phyloP scores from a whole-genome alignment of 441 rosid genomes.

The Adansonia gregorii region DNA sequence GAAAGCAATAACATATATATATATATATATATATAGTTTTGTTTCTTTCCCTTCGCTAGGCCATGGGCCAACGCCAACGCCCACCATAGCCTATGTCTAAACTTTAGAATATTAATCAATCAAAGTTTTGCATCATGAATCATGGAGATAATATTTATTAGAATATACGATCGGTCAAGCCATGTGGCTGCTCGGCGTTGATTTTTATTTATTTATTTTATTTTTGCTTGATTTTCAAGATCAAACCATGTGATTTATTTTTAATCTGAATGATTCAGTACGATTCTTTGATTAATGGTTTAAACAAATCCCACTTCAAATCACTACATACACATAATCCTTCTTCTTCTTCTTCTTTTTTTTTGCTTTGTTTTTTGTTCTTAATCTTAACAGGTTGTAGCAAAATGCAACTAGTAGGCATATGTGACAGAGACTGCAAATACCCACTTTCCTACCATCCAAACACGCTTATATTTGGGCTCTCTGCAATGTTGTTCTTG shows the following conservation, averaged over 20 bases:
- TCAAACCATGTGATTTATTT: not conserved
- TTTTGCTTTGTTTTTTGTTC: not conserved
- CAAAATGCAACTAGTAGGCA: not conserved
- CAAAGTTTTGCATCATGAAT: not conserved
- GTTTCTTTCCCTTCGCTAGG: no score
- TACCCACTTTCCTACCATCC: not conserved
- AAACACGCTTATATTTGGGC: not conserved
- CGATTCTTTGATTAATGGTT: not conserved
- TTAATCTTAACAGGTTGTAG: not conserved
- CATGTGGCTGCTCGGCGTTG: slow-evolving; percentile 5
- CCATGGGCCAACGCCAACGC: not conserved
- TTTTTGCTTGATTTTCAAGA: not conserved
- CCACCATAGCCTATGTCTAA: not conserved
- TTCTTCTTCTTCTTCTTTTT: no score
- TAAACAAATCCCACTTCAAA: not conserved
- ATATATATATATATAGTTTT: no score
- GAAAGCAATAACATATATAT: not conserved
- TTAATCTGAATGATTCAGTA: not conserved
- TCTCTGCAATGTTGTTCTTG: not conserved
- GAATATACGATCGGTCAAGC: not conserved
- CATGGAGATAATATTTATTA: not conserved
- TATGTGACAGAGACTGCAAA: not conserved
- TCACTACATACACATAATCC: not conserved
- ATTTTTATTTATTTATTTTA: not conserved
- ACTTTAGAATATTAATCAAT: not conserved